phyloP scores from a whole-genome alignment of 148 eudicot species.

The Vaccinium myrtillus region DNA sequence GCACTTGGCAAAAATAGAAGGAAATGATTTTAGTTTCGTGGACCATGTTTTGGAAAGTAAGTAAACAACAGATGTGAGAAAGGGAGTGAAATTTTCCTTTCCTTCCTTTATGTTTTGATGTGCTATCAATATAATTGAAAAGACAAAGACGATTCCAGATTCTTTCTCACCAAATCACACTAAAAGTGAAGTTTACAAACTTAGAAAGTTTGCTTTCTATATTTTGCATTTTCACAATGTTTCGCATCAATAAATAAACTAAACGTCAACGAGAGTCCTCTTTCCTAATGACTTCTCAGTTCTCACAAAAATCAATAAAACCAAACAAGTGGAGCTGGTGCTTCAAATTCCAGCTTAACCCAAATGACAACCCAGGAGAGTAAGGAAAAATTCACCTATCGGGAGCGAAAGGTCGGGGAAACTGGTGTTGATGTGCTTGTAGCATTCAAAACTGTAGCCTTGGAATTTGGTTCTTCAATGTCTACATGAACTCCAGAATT shows the following conservation, averaged over 20 bases:
- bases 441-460: slow-evolving; percentile 29
- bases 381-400: slow-evolving; percentile 45
- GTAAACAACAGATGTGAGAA: no score
- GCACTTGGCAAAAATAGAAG: no score
- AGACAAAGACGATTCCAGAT: neutral
- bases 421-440: slow-evolving; percentile 29
- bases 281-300: neutral
- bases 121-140: no score
- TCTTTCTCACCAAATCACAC: neutral
- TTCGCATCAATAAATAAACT: neutral
- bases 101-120: no score
- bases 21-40: no score
- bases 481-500: slow-evolving; percentile 21
- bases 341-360: neutral
- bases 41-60: no score
- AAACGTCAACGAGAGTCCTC: neutral
- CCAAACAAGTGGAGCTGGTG: neutral
- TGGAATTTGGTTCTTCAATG: slow-evolving; percentile 33
- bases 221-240: neutral
- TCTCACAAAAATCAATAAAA: neutral
- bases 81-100: no score
- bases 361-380: neutral
- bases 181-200: neutral
- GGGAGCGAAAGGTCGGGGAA: slow-evolving; percentile 57
- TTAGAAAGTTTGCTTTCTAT: neutral